phyloP scores from a whole-genome alignment of 106 monocot genomes.

The Acorus calamus region DNA sequence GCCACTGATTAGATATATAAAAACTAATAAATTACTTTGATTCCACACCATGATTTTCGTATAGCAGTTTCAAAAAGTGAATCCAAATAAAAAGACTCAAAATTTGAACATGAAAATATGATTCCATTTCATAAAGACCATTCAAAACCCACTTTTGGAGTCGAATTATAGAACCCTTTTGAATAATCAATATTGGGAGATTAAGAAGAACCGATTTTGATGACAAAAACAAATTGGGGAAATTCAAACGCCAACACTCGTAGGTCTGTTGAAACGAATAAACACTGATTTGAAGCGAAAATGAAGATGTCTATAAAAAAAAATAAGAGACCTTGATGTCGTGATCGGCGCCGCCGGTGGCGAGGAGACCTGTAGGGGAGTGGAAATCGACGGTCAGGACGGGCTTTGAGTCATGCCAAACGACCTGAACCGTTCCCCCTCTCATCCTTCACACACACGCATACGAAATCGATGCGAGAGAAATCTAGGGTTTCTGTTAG shows the following conservation, averaged over 20 bases:
- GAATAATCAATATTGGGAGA: too few species aligned
- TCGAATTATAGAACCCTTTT: too few species aligned
- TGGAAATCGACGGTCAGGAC: conserved; percentile 97
- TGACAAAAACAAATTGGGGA: neutral
- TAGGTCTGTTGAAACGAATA: neutral
- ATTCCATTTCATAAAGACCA: neutral
- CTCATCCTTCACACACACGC: conserved; percentile 30
- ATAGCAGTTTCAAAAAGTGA: too few species aligned
- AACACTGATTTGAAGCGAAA: neutral
- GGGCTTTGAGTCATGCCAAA: conserved; percentile 86
- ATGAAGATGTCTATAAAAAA: neutral
- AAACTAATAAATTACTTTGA: too few species aligned
- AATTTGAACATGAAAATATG: too few species aligned
- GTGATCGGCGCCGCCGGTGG: conserved; percentile 85
- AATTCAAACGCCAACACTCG: neutral
- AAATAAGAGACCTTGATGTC: conserved; percentile 66
- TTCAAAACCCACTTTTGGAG: conserved; percentile 5
- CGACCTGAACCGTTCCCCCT: conserved; percentile 88
- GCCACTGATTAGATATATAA: too few species aligned
- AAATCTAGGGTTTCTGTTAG: too few species aligned
- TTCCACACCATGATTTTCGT: too few species aligned
- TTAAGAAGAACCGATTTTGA: neutral
- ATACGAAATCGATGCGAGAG: too few species aligned
- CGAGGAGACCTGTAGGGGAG: conserved; percentile 49
- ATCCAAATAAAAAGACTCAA: too few species aligned